These are phyloP conservation scores for Theileria parva DNA, from an alignment of 169 alveolate species.

Conservation along the genomic window DNA sequence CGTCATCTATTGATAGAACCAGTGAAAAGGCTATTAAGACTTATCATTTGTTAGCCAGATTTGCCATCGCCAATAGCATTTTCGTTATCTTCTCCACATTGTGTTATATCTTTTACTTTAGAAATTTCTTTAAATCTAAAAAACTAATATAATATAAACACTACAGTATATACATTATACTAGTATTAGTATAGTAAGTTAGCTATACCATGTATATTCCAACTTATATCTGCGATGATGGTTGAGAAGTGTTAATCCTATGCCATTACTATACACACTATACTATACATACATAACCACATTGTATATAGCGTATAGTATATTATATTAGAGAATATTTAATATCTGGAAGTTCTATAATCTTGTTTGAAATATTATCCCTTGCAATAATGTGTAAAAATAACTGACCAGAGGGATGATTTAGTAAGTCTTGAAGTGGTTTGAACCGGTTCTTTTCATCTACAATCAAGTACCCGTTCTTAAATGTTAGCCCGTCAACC, in stretches of 20 bases:
- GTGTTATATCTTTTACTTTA: conserved; percentile 52
- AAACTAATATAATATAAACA: conserved; percentile 45
- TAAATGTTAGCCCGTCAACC: conserved; percentile 18
- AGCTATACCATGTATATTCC: no score
- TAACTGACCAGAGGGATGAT: not conserved
- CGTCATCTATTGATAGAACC: conserved; percentile 56
- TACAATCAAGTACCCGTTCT: conserved; percentile 12
- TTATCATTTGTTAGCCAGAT: conserved; percentile 46
- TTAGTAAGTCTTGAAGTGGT: conserved; percentile 18
- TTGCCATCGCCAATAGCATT: conserved; percentile 61
- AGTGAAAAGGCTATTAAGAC: conserved; percentile 62
- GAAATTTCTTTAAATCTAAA: conserved; percentile 63
- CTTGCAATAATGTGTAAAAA: conserved; percentile 35
- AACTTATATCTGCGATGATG: no score
- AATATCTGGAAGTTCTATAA: conserved; percentile 40
- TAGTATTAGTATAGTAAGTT: no score
- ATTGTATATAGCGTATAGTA: not conserved
- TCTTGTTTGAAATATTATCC: conserved; percentile 18
- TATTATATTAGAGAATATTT: not conserved
- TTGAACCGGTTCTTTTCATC: not conserved
- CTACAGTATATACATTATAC: not conserved
- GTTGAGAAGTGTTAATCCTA: no score
- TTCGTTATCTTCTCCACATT: conserved; percentile 52
- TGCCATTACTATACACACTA: not conserved
- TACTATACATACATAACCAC: not conserved